Conservation (phyloP, 768 basidiomycete species). For the Lactarius indigo region DNA sequence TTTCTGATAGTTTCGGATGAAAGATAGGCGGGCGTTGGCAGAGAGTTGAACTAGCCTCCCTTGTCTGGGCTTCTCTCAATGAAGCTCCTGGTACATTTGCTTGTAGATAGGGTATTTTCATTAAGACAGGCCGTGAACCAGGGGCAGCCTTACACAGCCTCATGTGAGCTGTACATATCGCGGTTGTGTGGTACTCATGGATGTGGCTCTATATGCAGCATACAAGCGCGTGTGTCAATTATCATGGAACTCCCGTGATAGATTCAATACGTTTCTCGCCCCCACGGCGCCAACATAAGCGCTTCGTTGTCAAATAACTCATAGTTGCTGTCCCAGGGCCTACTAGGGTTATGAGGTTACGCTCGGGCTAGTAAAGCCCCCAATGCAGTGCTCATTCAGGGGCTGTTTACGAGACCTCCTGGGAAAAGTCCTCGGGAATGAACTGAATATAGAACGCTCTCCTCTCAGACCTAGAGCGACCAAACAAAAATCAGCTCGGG, state of each 20-base stretch:
- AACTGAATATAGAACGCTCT: slow-evolving; percentile 19
- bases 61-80: background rate
- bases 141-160: background rate
- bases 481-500: background rate
- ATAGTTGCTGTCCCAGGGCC: background rate
- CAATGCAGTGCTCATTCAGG: background rate
- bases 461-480: slow-evolving; percentile 3
- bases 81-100: background rate
- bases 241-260: background rate
- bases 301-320: background rate
- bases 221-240: background rate
- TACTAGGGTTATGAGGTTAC: background rate
- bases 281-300: background rate
- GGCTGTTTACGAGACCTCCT: background rate
- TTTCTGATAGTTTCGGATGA: background rate
- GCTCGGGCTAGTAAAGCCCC: background rate
- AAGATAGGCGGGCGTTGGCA: background rate
- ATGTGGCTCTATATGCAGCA: background rate
- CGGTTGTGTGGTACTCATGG: background rate
- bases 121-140: background rate
- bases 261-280: background rate
- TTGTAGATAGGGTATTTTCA: too few species aligned
- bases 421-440: slow-evolving; percentile 14
- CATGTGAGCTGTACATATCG: background rate
- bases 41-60: background rate